Conservation (phyloP, 176 grass and related monocot genomes). For the Bromus sterilis region DNA sequence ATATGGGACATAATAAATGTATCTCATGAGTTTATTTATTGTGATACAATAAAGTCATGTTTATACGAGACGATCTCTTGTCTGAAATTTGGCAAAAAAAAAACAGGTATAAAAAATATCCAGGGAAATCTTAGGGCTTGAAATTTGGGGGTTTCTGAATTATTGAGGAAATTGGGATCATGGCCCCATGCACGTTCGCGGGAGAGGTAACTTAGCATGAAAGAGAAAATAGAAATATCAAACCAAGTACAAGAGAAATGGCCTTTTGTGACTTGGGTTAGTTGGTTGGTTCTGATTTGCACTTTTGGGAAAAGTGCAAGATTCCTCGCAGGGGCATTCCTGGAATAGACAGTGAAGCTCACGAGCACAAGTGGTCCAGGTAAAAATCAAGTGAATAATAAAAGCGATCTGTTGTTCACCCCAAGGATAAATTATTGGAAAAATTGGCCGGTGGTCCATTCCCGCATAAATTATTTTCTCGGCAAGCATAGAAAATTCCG, state of each 20-base stretch:
- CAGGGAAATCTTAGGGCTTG: too few relatives aligned
- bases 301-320: constrained; percentile 27
- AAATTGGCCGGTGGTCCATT: background rate
- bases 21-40: background rate
- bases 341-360: background rate
- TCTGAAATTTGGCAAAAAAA: background rate
- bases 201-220: constrained; percentile 19
- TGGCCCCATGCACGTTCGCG: background rate
- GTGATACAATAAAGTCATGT: background rate
- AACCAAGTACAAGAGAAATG: constrained; percentile 13
- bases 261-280: constrained; percentile 14
- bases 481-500: background rate
- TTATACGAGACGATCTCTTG: background rate
- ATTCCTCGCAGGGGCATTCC: constrained; percentile 27
- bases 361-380: constrained; percentile 3
- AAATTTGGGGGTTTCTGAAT: too few relatives aligned
- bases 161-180: background rate
- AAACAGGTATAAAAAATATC: too few relatives aligned
- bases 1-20: background rate
- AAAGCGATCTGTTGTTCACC: constrained; percentile 17
- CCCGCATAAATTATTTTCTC: background rate
- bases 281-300: constrained; percentile 24
- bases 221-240: constrained; percentile 19
- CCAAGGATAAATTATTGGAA: background rate
- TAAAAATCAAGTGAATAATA: constrained; percentile 1